Base-by-base conservation (phyloP, 2,329 filamentous ascomycete genomes). In the Paraconiothyrium brasiliense region DNA sequence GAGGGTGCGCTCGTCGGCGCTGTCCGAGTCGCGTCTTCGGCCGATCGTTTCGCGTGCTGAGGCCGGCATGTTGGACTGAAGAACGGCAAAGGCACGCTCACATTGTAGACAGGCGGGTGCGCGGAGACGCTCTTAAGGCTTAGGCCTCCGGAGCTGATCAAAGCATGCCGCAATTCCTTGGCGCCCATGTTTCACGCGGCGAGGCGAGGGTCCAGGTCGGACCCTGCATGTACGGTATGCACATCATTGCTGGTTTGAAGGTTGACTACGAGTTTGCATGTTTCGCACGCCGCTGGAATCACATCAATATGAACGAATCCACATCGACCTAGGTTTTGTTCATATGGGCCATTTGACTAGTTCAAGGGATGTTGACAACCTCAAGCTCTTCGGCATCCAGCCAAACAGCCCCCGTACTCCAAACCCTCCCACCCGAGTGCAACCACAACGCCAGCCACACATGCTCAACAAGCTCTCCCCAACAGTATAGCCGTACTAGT, bases 401-500 rank as follows among this genome's bases (percentile, higher is more conserved):
- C 92, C 92, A 97, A 51, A 80, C 80, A 14, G 87, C 81, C 0
- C 85, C 85, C 9, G 85, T 85, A 7, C 80, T 81, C 61, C 85
- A 84, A 16, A 94, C 78, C 62, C 84, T 83, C 35, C 90, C 84
- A 59, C 86, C 83, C 68, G 90, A 94, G 0, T 89, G 90, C 14
- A 93, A 78, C 73, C 91, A 94, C 0, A 97, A 77, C 43, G 94
- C 76, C 4, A 95, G 78, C 75, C 93, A 97, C 37, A 92, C 84
- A 70, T 96, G 90, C 57, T 87, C 85, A 0, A 87, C 87, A 0
- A 92, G 81, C 64, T 90, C 86, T 0, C 91, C 93, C 89, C 92
- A 97, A 71, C 92, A 92, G 73, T 91, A 95, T 1, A 94, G 76
- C 37, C 88, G 85, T 1, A 96, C 75, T 1, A 67, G 76, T 59